These are phyloP conservation scores for Vigna nakashimae DNA, from an alignment of 306 rosid species.

Conservation along the genomic window DNA sequence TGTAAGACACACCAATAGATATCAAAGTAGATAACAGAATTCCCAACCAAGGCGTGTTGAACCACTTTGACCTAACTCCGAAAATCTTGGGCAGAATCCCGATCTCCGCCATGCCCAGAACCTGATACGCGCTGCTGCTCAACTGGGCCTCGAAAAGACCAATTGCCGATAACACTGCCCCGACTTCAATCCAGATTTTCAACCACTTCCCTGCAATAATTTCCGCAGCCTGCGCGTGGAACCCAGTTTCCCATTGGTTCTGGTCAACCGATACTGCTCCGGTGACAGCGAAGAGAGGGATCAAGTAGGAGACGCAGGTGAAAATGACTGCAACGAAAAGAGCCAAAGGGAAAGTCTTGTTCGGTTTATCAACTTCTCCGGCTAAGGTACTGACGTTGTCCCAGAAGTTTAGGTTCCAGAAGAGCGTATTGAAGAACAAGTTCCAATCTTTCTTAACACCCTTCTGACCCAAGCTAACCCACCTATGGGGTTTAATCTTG, in stretches of 20 bases:
- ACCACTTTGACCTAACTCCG: conserved; percentile 48
- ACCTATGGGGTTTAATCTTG: conserved; percentile 33
- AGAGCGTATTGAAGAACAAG: conserved; percentile 45
- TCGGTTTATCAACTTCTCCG: conserved; percentile 47
- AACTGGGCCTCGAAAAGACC: conserved; percentile 74
- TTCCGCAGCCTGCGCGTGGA: conserved; percentile 62
- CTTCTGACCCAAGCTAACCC: conserved; percentile 50
- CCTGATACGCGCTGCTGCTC: conserved; percentile 69
- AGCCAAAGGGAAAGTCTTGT: conserved; percentile 49
- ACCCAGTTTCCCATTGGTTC: conserved; percentile 49
- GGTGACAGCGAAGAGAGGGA: conserved; percentile 48
- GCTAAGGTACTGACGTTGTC: conserved; percentile 54
- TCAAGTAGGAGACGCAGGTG: conserved; percentile 52
- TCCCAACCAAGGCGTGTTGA: conserved; percentile 75
- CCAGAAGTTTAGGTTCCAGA: conserved; percentile 56
- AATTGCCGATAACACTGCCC: conserved; percentile 62
- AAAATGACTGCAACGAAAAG: conserved; percentile 43
- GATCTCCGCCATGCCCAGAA: conserved; percentile 71
- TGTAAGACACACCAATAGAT: conserved; percentile 51
- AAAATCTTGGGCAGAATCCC: conserved; percentile 60
- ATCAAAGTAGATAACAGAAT: conserved; percentile 53
- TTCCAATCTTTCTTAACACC: conserved; percentile 52
- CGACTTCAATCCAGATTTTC: conserved; percentile 57
- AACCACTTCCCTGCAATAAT: conserved; percentile 66
- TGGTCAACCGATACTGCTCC: conserved; percentile 47